A percentile compares a stretch with the other conserved stretches of the same genome.
Evolutionary conservation across 768 basidiomycete species (phyloP).

Genomic region (Tulasnella sp.): DNA sequence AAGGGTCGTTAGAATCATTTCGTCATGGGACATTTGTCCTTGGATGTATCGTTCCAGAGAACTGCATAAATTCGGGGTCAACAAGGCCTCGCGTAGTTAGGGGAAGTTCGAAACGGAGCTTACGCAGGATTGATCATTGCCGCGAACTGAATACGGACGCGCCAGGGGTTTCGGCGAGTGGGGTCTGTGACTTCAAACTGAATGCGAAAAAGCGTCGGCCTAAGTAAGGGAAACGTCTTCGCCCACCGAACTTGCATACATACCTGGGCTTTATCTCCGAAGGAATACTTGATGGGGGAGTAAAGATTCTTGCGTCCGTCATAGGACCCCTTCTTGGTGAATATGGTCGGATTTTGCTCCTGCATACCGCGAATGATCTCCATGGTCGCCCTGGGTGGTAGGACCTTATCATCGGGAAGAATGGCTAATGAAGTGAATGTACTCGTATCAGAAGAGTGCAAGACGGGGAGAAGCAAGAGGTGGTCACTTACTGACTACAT

Average conservation of each 20-base stretch:
- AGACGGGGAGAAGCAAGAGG: background rate
- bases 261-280: constrained; percentile 40
- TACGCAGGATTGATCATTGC: constrained; percentile 58
- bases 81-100: too few relatives aligned
- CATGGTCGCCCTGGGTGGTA: constrained; percentile 66
- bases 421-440: constrained; percentile 47
- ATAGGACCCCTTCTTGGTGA: constrained; percentile 69
- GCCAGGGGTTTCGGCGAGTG: constrained; percentile 51
- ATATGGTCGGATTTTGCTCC: constrained; percentile 51
- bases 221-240: background rate
- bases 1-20: constrained; percentile 61
- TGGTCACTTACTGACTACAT: constrained; percentile 44
- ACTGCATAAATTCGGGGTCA: too few relatives aligned
- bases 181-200: constrained; percentile 62
- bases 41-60: constrained; percentile 59
- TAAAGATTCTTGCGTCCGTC: constrained; percentile 80
- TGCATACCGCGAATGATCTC: constrained; percentile 65
- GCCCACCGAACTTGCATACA: constrained; percentile 48
- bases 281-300: constrained; percentile 55
- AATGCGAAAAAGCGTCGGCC: constrained; percentile 10
- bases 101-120: constrained; percentile 8
- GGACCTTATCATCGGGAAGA: constrained; percentile 59
- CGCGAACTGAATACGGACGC: constrained; percentile 56
- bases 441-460: constrained; percentile 27
- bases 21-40: constrained; percentile 65